These are phyloP conservation scores for Rutstroemia sp. DNA, from an alignment of 2,329 filamentous ascomycete species.

Conservation along the genomic window DNA sequence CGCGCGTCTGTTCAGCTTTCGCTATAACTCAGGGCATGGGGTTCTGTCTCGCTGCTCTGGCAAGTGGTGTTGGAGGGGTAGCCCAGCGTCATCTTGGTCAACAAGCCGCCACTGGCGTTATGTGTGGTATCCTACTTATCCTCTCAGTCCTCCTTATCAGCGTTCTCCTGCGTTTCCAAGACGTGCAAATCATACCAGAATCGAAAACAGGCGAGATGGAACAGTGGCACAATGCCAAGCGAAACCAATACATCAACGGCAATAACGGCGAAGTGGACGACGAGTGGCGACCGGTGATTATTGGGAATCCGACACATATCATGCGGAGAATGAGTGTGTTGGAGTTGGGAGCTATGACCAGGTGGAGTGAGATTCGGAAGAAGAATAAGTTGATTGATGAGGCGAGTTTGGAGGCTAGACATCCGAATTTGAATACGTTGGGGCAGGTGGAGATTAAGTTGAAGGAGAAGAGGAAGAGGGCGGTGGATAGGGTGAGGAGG, in stretches of 20 bases:
- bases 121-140: conserved; percentile 57
- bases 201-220: conserved; percentile 50
- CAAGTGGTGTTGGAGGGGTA: conserved; percentile 61
- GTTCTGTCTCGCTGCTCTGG: conserved; percentile 61
- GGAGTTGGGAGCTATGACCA: conserved; percentile 58
- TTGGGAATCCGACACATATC: conserved; percentile 64
- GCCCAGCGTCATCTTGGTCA: conserved; percentile 60
- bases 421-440: conserved; percentile 25
- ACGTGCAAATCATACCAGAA: conserved; percentile 61
- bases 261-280: conserved; percentile 24
- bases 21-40: conserved; percentile 62
- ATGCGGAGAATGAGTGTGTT: conserved; percentile 63
- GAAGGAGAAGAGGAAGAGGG: conserved; percentile 18
- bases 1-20: conserved; percentile 64
- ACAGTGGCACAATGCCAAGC: conserved; percentile 37
- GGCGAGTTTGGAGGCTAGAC: conserved; percentile 25
- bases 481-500: conserved; percentile 14
- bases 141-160: conserved; percentile 56
- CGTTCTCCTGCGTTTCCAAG: conserved; percentile 57
- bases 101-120: conserved; percentile 59
- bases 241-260: conserved; percentile 34
- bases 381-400: conserved; percentile 51
- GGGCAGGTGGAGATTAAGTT: conserved; percentile 18
- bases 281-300: conserved; percentile 62
- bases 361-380: conserved; percentile 66